phyloP scores from a whole-genome alignment of 1,139 yeast species.

The Candida anutae region DNA sequence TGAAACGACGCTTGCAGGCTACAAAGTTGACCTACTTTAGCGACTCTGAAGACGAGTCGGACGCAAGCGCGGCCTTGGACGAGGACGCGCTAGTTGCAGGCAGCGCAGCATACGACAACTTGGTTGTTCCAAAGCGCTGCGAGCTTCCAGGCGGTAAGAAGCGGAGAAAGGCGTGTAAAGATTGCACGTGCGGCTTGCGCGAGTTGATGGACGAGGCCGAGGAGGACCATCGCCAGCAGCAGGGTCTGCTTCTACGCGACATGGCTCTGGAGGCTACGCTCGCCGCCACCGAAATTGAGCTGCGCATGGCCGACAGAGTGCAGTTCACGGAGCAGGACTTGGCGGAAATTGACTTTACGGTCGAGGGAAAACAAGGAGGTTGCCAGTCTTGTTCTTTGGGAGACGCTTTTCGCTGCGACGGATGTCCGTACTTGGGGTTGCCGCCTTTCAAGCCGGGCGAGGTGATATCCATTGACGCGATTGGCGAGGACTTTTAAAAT shows the following conservation, averaged over 20 bases:
- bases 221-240: conserved; percentile 40
- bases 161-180: conserved; percentile 87
- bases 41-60: conserved; percentile 36
- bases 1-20: conserved; percentile 38
- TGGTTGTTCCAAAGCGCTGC: conserved; percentile 43
- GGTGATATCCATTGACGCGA: conserved; percentile 44
- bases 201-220: conserved; percentile 66
- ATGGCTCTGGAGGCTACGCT: conserved; percentile 46
- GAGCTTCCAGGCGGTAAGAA: conserved; percentile 49
- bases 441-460: conserved; percentile 99
- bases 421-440: conserved; percentile 92
- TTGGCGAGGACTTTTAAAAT: conserved; percentile 46
- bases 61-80: conserved; percentile 24
- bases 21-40: conserved; percentile 47
- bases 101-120: conserved; percentile 14
- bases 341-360: conserved; percentile 88
- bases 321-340: conserved; percentile 59
- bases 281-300: conserved; percentile 50
- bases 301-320: conserved; percentile 36
- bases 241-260: conserved; percentile 35
- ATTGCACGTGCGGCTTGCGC: conserved; percentile 93
- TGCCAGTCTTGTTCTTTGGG: conserved; percentile 97
- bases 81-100: conserved; percentile 36
- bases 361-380: conserved; percentile 91
- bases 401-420: conserved; percentile 96